Evolutionary conservation across 1,284 basidiomycete genomes (phyloP), one percentile per base, ranked within the genome.

Genomic region (Xerocomus alliaceus): DNA sequence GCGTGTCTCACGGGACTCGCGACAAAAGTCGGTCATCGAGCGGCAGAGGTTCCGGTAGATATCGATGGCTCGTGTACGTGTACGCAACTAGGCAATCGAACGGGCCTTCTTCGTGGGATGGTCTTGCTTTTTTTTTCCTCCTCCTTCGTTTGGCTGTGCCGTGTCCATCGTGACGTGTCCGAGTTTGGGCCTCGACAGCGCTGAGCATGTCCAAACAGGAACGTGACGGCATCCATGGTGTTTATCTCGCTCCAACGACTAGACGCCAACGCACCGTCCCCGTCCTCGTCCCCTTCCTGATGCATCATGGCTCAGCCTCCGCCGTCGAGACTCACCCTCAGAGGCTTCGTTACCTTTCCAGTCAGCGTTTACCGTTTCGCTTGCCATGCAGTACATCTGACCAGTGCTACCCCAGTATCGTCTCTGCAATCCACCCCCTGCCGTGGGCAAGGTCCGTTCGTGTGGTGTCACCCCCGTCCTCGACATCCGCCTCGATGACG

Each of bases 21-120:
- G 86, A 68, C 90, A 92, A 72, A 92, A 92, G 75, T 91, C 89
- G 50, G 78, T 87, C 42, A 90, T 91, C 64, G 85, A 89, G 67
- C 81, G 87, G 58, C 86, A 91, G 70, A 80, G 87, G 59, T 86
- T 90, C 74, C 82, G 84, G 69, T 89, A 79, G 76, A 62, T n/a
- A n/a, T n/a, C n/a, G n/a, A n/a, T n/a, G n/a, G n/a, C n/a, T n/a
- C n/a, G n/a, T n/a, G n/a, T n/a, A n/a, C n/a, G n/a, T n/a, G n/a
- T n/a, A n/a, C n/a, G n/a, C n/a, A n/a, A n/a, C n/a, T n/a, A n/a
- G n/a, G n/a, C n/a, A n/a, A n/a, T n/a, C n/a, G n/a, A n/a, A n/a
- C n/a, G n/a, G n/a, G n/a, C n/a, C n/a, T n/a, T n/a, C n/a, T n/a
- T n/a, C n/a, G n/a, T n/a, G n/a, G n/a, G n/a, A n/a, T n/a, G n/a